These are phyloP conservation scores for Lipomyces yamadae DNA, from an alignment of 805 yeast species.

Conservation along the genomic window DNA sequence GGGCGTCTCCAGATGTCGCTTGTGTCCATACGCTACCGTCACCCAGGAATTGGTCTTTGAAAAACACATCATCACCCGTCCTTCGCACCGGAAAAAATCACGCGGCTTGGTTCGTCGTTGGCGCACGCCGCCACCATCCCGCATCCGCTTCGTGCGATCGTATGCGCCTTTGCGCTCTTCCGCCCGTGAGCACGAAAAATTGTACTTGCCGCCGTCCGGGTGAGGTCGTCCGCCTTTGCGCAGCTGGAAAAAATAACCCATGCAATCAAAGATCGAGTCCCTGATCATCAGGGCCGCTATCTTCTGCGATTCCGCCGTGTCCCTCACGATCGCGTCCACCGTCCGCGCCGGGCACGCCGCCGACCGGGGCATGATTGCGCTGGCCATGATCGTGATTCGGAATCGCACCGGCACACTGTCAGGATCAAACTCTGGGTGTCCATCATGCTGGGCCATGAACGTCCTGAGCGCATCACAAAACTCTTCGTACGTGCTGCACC, in stretches of 20 bases:
- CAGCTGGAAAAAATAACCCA: slow-evolving; percentile 35
- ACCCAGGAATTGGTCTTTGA: slow-evolving; percentile 35
- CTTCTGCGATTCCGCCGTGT: slow-evolving; percentile 35
- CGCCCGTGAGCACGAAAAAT: slow-evolving; percentile 35
- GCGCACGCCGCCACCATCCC: slow-evolving; percentile 35
- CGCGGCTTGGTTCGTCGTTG: slow-evolving; percentile 35
- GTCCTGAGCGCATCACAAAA: slow-evolving; percentile 14
- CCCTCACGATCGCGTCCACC: slow-evolving; percentile 36
- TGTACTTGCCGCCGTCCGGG: slow-evolving; percentile 37
- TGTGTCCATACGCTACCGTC: slow-evolving; percentile 32
- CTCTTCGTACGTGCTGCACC: slow-evolving; percentile 27
- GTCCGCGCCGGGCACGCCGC: slow-evolving; percentile 33
- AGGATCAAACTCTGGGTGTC: slow-evolving; percentile 31
- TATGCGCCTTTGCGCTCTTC: slow-evolving; percentile 36
- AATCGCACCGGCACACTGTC: slow-evolving; percentile 24
- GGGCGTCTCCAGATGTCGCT: slow-evolving; percentile 33
- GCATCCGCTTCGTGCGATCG: slow-evolving; percentile 36
- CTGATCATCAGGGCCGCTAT: slow-evolving; percentile 34
- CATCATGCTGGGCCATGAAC: slow-evolving; percentile 31
- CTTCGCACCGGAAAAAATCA: slow-evolving; percentile 35
- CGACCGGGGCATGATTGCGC: slow-evolving; percentile 31
- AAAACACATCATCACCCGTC: slow-evolving; percentile 32
- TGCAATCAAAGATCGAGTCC: slow-evolving; percentile 33
- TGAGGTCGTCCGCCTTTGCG: slow-evolving; percentile 36
- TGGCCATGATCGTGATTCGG: slow-evolving; percentile 25